Conservation (phyloP, 345 rosid genomes). For the Passiflora organensis region DNA sequence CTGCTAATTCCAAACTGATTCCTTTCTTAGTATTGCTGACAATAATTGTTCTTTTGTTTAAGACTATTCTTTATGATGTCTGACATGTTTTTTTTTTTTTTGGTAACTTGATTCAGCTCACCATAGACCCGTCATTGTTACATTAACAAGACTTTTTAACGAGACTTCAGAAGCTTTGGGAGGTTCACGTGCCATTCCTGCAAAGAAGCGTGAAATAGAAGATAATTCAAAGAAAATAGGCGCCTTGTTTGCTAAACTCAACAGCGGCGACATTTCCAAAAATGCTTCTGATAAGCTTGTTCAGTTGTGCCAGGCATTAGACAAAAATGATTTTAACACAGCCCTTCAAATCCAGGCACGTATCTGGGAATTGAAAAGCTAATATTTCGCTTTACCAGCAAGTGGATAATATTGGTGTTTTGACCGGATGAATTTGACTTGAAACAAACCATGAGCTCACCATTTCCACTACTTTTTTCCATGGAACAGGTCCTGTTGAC, state of each 20-base stretch:
- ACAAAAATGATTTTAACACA: slow-evolving; percentile 58
- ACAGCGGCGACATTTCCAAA: slow-evolving; percentile 80
- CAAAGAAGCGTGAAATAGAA: slow-evolving; percentile 90
- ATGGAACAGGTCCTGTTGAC: slow-evolving; percentile 72
- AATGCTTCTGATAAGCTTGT: slow-evolving; percentile 89
- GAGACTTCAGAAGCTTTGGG: slow-evolving; percentile 97
- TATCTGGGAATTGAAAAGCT: slow-evolving; percentile 4
- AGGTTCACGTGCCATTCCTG: slow-evolving; percentile 83
- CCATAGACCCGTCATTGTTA: slow-evolving; percentile 63
- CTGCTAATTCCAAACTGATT: too few species aligned
- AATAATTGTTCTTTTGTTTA: too few species aligned
- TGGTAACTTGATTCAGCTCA: slow-evolving; percentile 53
- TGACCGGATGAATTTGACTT: not conserved
- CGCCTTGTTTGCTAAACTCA: slow-evolving; percentile 86
- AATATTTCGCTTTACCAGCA: too few species aligned
- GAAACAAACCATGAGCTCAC: not conserved
- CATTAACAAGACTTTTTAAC: slow-evolving; percentile 81
- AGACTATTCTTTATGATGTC: not conserved
- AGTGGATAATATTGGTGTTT: not conserved
- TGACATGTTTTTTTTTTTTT: not conserved
- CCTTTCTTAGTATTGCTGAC: too few species aligned
- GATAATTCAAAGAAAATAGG: slow-evolving; percentile 92
- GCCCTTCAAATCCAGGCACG: slow-evolving; percentile 93
- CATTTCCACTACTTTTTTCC: not conserved
- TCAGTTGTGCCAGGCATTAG: slow-evolving; percentile 89